Conservation (phyloP, 148 eudicot species). For the Nepenthes gracilis region DNA sequence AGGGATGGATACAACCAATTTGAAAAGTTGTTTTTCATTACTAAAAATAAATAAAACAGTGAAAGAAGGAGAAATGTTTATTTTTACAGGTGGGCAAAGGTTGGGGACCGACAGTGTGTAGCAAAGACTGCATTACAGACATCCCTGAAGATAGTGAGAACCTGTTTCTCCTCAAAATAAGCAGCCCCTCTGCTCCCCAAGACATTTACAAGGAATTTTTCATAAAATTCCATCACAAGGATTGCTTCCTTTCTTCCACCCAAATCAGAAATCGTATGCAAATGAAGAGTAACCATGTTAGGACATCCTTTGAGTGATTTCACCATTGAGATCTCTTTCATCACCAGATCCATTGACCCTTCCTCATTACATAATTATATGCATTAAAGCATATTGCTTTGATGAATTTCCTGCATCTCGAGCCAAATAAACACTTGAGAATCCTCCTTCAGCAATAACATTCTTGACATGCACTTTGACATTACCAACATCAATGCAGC, state of each 20-base stretch:
- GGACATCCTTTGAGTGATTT: conserved; percentile 90
- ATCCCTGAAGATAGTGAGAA: conserved; percentile 70
- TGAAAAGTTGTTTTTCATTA: background rate
- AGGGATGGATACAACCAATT: too few relatives aligned
- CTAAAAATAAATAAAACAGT: background rate
- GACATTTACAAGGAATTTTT: conserved; percentile 76
- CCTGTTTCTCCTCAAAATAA: conserved; percentile 83
- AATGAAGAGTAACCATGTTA: conserved; percentile 61
- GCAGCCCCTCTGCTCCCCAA: conserved; percentile 87
- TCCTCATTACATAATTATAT: conserved; percentile 90
- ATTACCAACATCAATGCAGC: conserved; percentile 75
- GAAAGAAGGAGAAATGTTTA: background rate
- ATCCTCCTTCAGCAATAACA: conserved; percentile 95
- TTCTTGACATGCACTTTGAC: conserved; percentile 71
- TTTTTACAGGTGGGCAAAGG: conserved; percentile 93
- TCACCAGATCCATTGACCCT: conserved; percentile 73
- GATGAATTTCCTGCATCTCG: conserved; percentile 71
- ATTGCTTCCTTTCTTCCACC: conserved; percentile 90
- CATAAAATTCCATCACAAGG: conserved; percentile 92
- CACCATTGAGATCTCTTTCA: conserved; percentile 85
- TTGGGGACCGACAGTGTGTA: conserved; percentile 92
- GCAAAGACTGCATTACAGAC: conserved; percentile 95
- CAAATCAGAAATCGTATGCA: conserved; percentile 69
- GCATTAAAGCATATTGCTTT: conserved; percentile 90
- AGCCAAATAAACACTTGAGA: conserved; percentile 87